These are phyloP conservation scores for Diplodia intermedia DNA, from an alignment of 2,329 filamentous ascomycete species.

Conservation along the genomic window DNA sequence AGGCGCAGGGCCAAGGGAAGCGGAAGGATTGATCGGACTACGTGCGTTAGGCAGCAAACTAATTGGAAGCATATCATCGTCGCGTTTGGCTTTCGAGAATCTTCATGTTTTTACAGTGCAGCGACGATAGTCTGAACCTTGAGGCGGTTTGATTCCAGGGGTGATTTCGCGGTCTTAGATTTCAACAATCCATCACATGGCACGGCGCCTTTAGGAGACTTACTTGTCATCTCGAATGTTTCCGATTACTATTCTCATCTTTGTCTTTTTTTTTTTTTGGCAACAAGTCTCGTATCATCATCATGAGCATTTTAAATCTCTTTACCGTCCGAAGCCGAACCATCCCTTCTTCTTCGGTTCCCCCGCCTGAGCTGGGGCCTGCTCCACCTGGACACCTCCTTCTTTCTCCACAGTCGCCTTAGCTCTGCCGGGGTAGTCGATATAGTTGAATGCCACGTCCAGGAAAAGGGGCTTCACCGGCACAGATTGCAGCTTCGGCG, in stretches of 20 bases:
- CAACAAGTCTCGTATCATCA: neutral
- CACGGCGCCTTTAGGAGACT: neutral
- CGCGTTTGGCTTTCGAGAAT: neutral
- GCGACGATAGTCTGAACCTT: too few relatives aligned
- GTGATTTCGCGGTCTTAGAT: neutral
- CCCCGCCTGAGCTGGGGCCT: conserved; percentile 41
- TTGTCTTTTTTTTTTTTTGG: conserved; percentile 23
- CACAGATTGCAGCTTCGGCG: conserved; percentile 80
- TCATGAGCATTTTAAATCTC: neutral
- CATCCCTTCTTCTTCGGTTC: conserved; percentile 57
- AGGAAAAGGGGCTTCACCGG: conserved; percentile 96
- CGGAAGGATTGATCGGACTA: neutral
- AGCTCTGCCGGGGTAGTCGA: conserved; percentile 79
- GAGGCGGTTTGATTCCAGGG: neutral
- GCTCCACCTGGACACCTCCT: conserved; percentile 33
- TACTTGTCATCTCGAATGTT: neutral
- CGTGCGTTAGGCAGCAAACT: neutral
- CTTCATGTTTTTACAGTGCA: too few relatives aligned
- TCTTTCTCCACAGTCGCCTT: conserved; percentile 40
- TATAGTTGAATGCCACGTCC: conserved; percentile 97
- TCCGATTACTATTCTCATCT: neutral
- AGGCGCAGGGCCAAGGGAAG: conserved; percentile 32
- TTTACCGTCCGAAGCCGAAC: conserved; percentile 58
- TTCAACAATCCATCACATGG: neutral
- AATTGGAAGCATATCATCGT: too few relatives aligned